Conservation (phyloP, 176 grass and related monocot species). For the Eragrostis nindensis region DNA sequence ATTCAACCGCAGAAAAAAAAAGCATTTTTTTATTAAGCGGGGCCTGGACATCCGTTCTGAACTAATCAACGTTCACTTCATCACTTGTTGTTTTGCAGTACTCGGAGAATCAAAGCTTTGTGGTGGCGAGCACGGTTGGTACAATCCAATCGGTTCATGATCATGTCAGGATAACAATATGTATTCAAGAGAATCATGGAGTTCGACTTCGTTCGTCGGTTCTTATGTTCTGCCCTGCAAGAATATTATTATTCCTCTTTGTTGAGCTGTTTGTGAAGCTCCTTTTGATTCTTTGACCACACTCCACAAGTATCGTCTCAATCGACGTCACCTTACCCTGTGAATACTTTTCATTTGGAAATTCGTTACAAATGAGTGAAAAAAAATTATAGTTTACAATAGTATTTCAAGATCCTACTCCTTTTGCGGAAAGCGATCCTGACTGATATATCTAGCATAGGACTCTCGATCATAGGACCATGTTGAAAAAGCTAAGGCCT, state of each 20-base stretch:
- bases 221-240: neutral
- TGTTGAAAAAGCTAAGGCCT: no score
- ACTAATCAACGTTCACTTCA: neutral
- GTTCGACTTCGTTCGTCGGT: neutral
- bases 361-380: neutral
- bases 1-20: no score
- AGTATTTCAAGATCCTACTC: no score
- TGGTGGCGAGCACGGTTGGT: neutral
- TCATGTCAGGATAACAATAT: slow-evolving; percentile 22
- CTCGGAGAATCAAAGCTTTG: neutral
- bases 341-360: neutral
- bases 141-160: no score
- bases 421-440: no score
- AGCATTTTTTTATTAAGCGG: no score
- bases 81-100: slow-evolving; percentile 6
- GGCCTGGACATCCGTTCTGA: no score
- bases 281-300: slow-evolving; percentile 12
- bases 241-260: neutral
- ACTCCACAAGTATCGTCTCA: neutral
- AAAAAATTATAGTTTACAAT: no score
- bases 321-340: no score
- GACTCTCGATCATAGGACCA: no score
- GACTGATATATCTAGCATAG: no score
- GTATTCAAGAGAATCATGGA: neutral
- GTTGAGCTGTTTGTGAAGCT: neutral